Evolutionary conservation across 257 asterid species (phyloP), one percentile per base, ranked within the genome.

Genomic region (Leptodermis oblonga): DNA sequence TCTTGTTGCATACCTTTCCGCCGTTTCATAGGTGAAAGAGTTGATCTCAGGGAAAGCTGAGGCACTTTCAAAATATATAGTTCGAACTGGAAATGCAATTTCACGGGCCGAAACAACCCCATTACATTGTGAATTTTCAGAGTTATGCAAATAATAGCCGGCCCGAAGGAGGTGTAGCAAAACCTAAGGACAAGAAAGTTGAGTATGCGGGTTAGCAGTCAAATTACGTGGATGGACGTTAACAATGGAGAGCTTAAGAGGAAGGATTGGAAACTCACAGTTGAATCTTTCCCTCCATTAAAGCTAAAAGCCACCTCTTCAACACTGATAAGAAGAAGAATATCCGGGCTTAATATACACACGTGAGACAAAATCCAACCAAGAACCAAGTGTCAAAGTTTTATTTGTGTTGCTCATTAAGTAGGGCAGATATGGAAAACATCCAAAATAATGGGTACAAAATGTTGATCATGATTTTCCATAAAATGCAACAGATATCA

Each of bases 231-330:
- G 25, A 31, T 15, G 23, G 52, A n/a, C 61, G 22, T 36, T 9
- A n/a, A 52, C 52, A 52, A 36, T 41, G 45, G 68, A 67, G 23
- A 49, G 26, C 69, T 25, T 62, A 73, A 36, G 28, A 49, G 34
- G 39, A 65, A 34, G 53, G 67, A 52, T n/a, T 12, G 61, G 51
- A 43, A 76, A 79, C 98, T 82, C 80, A 90, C 96, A 41, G 98
- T 92, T 36, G 98, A 92, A 85, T 90, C 97, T 78, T 92, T 92
- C 79, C 98, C 98, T 43, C 97, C 98, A 59, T 92, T 92, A 77
- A 92, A 92, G 89, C 98, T 92, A 78, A 92, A 79, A 23, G 96
- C 98, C 68, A 92, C 90, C 83, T 88, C 97, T 80, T 88, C 90
- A 62, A 86, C 73, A 68, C 98, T 92, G 96, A 58, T 53, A 56